A percentile compares a stretch with the other conserved stretches of the same genome.
Conservation (phyloP, 148 eudicot species). For the Vaccinium vitisidaea region DNA sequence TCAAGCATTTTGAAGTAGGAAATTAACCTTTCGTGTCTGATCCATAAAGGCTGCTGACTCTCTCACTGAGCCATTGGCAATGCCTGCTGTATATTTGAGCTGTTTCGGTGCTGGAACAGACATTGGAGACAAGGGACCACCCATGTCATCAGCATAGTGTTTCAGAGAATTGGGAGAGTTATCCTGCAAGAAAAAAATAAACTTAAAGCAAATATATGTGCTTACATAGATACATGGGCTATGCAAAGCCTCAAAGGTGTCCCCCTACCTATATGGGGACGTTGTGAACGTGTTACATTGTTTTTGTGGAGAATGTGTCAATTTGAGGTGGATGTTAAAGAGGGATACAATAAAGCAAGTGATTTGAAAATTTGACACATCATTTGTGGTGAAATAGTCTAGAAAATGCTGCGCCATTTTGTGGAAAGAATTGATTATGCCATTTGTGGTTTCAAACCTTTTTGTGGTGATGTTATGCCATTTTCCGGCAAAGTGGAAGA, state of each 20-base stretch:
- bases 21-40: slow-evolving; percentile 69
- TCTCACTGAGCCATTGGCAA: slow-evolving; percentile 69
- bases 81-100: slow-evolving; percentile 89
- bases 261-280: neutral
- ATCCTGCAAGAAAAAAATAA: slow-evolving; percentile 39
- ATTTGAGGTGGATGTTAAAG: too few relatives aligned
- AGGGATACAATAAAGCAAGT: too few relatives aligned
- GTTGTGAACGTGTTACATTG: neutral
- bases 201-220: neutral
- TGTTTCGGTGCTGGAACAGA: slow-evolving; percentile 88
- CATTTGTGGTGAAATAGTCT: too few relatives aligned
- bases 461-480: too few relatives aligned
- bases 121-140: slow-evolving; percentile 75
- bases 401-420: too few relatives aligned
- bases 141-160: slow-evolving; percentile 66
- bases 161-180: slow-evolving; percentile 57
- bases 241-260: neutral
- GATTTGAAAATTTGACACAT: too few relatives aligned
- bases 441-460: too few relatives aligned
- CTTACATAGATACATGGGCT: neutral
- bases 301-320: neutral
- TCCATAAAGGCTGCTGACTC: slow-evolving; percentile 82
- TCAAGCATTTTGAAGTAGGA: slow-evolving; percentile 1
- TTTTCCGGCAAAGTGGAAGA: too few relatives aligned
- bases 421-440: too few relatives aligned